Evolutionary conservation across 352 stramenopile genomes (phyloP).

Genomic region (Globisporangium alternatum): DNA sequence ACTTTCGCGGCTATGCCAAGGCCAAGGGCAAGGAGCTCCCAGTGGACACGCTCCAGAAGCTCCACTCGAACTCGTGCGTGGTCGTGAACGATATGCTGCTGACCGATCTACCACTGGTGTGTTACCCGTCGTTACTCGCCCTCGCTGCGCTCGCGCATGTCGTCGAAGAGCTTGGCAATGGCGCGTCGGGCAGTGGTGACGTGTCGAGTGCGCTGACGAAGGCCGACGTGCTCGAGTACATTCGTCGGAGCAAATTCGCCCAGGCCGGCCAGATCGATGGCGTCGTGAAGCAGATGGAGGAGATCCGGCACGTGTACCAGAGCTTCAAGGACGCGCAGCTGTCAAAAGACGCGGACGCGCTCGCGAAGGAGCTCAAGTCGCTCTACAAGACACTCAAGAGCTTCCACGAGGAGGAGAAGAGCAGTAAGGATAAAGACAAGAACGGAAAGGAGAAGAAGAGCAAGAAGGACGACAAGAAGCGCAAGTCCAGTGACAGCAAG

Average conservation of each 20-base stretch:
- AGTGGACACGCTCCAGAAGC: conserved; percentile 64
- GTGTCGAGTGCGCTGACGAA: conserved; percentile 28
- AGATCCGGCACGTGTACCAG: conserved; percentile 34
- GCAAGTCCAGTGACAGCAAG: conserved; percentile 39
- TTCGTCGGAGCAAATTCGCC: conserved; percentile 68
- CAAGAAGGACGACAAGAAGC: conserved; percentile 65
- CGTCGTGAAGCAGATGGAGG: conserved; percentile 31
- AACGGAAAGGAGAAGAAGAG: conserved; percentile 46
- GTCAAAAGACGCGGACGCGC: conserved; percentile 31
- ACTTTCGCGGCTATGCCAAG: conserved; percentile 75
- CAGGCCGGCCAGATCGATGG: conserved; percentile 43
- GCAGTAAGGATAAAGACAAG: conserved; percentile 38
- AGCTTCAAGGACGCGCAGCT: conserved; percentile 33
- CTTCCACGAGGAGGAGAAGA: conserved; percentile 61
- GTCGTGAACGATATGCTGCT: conserved; percentile 77
- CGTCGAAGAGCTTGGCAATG: conserved; percentile 51
- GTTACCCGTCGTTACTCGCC: conserved; percentile 69
- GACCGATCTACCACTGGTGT: conserved; percentile 61
- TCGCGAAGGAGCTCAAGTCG: conserved; percentile 69
- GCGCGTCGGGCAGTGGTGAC: not conserved
- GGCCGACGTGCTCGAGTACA: conserved; percentile 52
- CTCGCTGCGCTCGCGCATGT: conserved; percentile 60
- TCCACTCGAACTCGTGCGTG: conserved; percentile 72
- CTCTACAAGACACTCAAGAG: conserved; percentile 89
- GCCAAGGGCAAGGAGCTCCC: conserved; percentile 57